Evolutionary conservation across 2,329 filamentous ascomycete species (phyloP).

Genomic region (Tolypocladium album): DNA sequence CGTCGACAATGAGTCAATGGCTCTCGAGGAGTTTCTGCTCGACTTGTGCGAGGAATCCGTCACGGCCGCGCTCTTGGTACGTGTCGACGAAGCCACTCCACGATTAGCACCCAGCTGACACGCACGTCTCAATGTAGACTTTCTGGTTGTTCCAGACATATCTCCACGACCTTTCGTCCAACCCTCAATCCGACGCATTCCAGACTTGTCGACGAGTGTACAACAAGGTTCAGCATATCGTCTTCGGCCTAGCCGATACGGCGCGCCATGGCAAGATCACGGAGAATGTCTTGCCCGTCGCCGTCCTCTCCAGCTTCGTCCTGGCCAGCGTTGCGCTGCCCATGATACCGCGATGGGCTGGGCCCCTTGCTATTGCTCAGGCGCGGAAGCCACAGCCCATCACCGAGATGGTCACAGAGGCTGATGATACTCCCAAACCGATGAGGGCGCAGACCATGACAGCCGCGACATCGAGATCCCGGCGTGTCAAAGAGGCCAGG

Average conservation of each 20-base stretch:
- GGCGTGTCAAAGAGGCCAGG: slow-evolving; percentile 34
- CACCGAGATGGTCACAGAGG: slow-evolving; percentile 16
- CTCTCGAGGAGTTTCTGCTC: slow-evolving; percentile 76
- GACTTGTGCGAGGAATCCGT: slow-evolving; percentile 83
- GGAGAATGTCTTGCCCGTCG: slow-evolving; percentile 72
- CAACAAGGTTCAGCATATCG: slow-evolving; percentile 81
- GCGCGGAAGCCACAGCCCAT: slow-evolving; percentile 57
- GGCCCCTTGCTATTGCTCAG: slow-evolving; percentile 72
- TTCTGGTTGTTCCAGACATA: slow-evolving; percentile 90
- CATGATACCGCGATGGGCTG: slow-evolving; percentile 65
- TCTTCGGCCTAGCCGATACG: slow-evolving; percentile 66
- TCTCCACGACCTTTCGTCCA: slow-evolving; percentile 66
- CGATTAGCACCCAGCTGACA: slow-evolving; percentile 8
- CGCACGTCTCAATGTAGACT: slow-evolving; percentile 40
- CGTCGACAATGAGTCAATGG: slow-evolving; percentile 86
- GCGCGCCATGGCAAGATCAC: slow-evolving; percentile 64
- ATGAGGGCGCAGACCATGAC: slow-evolving; percentile 59
- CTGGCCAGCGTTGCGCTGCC: slow-evolving; percentile 67
- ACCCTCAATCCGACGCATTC: slow-evolving; percentile 67
- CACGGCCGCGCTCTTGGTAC: slow-evolving; percentile 69
- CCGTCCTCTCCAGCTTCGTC: slow-evolving; percentile 70
- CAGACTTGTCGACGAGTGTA: slow-evolving; percentile 75
- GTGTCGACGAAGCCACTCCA: slow-evolving; percentile 16
- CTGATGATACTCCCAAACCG: slow-evolving; percentile 36
- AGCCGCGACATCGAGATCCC: slow-evolving; percentile 36